These are phyloP conservation scores for Fusarium oxysporum DNA, from an alignment of 2,329 filamentous ascomycete species.

Conservation along the genomic window DNA sequence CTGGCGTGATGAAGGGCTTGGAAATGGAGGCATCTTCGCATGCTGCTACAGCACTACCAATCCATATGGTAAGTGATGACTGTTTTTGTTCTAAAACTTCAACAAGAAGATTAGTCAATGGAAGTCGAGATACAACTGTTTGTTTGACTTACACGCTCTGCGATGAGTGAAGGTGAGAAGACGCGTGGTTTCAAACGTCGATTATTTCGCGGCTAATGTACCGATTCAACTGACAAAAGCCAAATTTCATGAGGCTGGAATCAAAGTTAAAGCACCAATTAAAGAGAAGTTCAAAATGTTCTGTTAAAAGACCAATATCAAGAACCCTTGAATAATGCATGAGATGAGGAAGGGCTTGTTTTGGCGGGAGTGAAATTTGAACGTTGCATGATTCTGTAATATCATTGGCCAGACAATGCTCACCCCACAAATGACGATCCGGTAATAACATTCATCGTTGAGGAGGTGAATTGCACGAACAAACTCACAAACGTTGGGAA, in stretches of 20 bases:
- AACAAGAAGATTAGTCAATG: neutral
- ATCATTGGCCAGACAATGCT: slow-evolving; percentile 2
- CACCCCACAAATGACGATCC: neutral
- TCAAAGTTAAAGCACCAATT: accelerated
- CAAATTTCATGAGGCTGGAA: accelerated
- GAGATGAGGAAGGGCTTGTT: slow-evolving; percentile 1
- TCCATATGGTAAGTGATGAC: neutral
- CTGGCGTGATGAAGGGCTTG: slow-evolving; percentile 21
- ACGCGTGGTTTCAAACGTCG: neutral
- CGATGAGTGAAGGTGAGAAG: neutral
- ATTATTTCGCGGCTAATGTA: too few relatives aligned
- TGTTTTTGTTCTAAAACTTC: neutral
- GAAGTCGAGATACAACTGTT: too few relatives aligned
- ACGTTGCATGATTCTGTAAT: neutral
- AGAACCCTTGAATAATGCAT: neutral
- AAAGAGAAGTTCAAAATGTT: neutral
- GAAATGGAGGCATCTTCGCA: slow-evolving; percentile 39
- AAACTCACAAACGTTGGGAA: neutral
- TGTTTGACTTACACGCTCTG: slow-evolving; percentile 17
- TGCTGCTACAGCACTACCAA: slow-evolving; percentile 36
- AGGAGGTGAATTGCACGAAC: neutral
- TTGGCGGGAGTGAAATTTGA: slow-evolving; percentile 4
- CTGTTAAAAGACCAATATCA: neutral
- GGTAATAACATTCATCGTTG: neutral
- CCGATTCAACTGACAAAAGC: neutral